phyloP scores from a whole-genome alignment of 2,329 filamentous ascomycete species.

The Tolypocladium amazonense region DNA sequence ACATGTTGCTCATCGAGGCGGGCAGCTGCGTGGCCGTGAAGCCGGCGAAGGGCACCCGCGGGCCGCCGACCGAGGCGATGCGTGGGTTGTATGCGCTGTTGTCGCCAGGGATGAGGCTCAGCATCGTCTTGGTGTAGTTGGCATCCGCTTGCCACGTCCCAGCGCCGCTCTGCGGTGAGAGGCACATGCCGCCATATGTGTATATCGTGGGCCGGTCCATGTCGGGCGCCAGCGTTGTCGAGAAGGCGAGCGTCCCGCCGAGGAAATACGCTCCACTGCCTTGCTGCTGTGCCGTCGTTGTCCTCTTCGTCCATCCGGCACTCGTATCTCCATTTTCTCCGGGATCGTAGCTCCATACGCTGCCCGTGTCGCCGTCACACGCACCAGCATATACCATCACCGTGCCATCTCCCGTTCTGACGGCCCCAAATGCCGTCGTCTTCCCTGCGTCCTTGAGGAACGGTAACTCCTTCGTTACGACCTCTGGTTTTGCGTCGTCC shows the following conservation, averaged over 20 bases:
- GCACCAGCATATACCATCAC: slow-evolving; percentile 66
- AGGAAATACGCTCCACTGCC: slow-evolving; percentile 36
- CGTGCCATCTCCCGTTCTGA: slow-evolving; percentile 56
- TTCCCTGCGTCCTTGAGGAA: slow-evolving; percentile 43
- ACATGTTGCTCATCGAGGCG: slow-evolving; percentile 59
- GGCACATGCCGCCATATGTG: slow-evolving; percentile 87
- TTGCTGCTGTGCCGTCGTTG: slow-evolving; percentile 9
- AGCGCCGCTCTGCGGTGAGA: slow-evolving; percentile 28
- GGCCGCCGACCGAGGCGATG: slow-evolving; percentile 40
- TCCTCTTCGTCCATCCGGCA: slow-evolving; percentile 16
- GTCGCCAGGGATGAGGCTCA: slow-evolving; percentile 45
- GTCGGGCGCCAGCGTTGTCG: slow-evolving; percentile 43
- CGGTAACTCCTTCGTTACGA: slow-evolving; percentile 46
- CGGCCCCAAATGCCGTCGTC: slow-evolving; percentile 53
- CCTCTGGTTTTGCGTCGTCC: slow-evolving; percentile 29
- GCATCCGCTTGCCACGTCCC: slow-evolving; percentile 55
- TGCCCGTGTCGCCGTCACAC: slow-evolving; percentile 46
- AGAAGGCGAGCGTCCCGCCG: slow-evolving; percentile 54
- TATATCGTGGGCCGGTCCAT: slow-evolving; percentile 51
- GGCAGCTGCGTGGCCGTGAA: slow-evolving; percentile 70
- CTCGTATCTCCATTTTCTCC: slow-evolving; percentile 19
- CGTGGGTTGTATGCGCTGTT: slow-evolving; percentile 22
- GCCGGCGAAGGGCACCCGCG: slow-evolving; percentile 70
- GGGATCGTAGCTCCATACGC: slow-evolving; percentile 59
- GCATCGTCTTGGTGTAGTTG: slow-evolving; percentile 72